Evolutionary conservation across 1,139 yeast species (phyloP).

Genomic region (Scheffersomyces insectosa): DNA sequence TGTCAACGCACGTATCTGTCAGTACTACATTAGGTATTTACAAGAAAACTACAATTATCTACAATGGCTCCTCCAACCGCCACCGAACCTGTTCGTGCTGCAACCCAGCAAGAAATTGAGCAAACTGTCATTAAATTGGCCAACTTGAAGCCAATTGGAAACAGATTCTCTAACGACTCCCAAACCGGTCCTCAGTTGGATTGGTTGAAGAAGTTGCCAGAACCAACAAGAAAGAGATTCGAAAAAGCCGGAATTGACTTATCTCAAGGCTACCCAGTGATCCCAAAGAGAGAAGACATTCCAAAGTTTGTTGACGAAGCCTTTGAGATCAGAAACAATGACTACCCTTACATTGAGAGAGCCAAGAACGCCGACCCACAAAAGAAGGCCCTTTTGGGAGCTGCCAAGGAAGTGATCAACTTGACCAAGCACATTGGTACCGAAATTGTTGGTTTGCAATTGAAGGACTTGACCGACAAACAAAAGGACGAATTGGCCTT

Average conservation of each 20-base stretch:
- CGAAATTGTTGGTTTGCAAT: constrained; percentile 56
- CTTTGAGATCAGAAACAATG: constrained; percentile 39
- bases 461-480: constrained; percentile 46
- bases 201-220: constrained; percentile 31
- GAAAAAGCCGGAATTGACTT: constrained; percentile 39
- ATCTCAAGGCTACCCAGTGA: constrained; percentile 43
- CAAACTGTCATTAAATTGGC: constrained; percentile 17
- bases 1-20: too few species aligned
- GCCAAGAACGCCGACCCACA: constrained; percentile 54
- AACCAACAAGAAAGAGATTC: constrained; percentile 30
- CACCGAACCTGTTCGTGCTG: not conserved
- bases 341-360: constrained; percentile 44
- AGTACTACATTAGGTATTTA: too few species aligned
- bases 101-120: constrained; percentile 12
- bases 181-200: constrained; percentile 8
- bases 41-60: too few species aligned
- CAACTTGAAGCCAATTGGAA: constrained; percentile 17
- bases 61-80: constrained; percentile 5
- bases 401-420: constrained; percentile 49
- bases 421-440: constrained; percentile 55
- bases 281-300: constrained; percentile 27
- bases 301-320: constrained; percentile 60
- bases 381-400: constrained; percentile 52
- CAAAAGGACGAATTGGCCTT: constrained; percentile 52
- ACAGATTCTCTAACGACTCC: constrained; percentile 3